Percentiles rank a stretch among this genome's conserved stretches.
Evolutionary conservation across 2,329 filamentous ascomycete species (phyloP).

Genomic region (Colletotrichum lindemuthianum): DNA sequence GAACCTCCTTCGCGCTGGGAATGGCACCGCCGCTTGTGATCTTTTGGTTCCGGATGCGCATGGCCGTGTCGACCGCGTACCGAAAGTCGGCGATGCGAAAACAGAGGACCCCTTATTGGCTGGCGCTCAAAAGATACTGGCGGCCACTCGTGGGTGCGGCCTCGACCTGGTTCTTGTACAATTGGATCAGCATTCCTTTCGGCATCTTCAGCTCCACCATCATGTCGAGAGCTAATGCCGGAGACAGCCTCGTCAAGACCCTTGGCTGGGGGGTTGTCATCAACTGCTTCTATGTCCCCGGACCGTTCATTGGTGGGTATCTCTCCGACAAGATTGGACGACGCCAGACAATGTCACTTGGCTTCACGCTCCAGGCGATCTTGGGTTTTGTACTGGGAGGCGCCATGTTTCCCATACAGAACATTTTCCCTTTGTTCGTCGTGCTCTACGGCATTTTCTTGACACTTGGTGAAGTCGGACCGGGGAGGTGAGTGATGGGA

Average conservation of each 20-base stretch:
- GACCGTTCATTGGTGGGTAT: conserved; percentile 57
- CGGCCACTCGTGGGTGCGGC: conserved; percentile 59
- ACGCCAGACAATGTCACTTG: conserved; percentile 60
- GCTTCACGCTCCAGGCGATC: conserved; percentile 55
- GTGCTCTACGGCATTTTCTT: conserved; percentile 62
- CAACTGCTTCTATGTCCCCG: conserved; percentile 62
- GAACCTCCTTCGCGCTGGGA: conserved; percentile 60
- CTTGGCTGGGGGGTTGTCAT: conserved; percentile 58
- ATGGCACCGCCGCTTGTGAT: conserved; percentile 59
- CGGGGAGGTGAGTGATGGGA: conserved; percentile 49
- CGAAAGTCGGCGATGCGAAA: conserved; percentile 57
- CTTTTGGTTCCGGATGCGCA: conserved; percentile 63
- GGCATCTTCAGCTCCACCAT: conserved; percentile 66
- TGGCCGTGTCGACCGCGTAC: conserved; percentile 61
- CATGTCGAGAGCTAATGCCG: conserved; percentile 52
- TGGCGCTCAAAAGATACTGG: conserved; percentile 60
- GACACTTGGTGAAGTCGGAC: conserved; percentile 60
- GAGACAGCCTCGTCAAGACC: conserved; percentile 53
- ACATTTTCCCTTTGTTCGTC: conserved; percentile 59
- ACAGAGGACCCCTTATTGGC: conserved; percentile 56
- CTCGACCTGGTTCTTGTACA: conserved; percentile 62
- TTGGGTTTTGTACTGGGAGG: conserved; percentile 62
- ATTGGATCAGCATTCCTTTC: conserved; percentile 65
- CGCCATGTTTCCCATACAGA: conserved; percentile 55
- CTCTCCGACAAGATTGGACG: conserved; percentile 61